phyloP scores from a whole-genome alignment of 2,329 filamentous ascomycete genomes.

The Calonectria leucothoes region DNA sequence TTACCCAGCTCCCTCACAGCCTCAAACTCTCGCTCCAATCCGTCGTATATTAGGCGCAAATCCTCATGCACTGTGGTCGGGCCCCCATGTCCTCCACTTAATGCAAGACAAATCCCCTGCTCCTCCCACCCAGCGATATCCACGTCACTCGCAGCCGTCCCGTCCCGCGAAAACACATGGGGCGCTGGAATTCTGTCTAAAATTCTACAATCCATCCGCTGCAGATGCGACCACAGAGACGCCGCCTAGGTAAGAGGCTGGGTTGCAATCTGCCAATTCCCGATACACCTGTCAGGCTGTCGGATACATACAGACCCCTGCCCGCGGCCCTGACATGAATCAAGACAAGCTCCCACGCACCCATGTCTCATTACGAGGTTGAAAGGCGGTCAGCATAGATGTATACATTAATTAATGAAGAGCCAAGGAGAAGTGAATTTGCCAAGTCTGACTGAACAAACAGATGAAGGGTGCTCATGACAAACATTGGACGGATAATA shows the following conservation, averaged over 20 bases:
- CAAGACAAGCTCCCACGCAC: neutral
- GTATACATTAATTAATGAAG: neutral
- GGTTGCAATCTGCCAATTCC: neutral
- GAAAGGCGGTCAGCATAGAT: neutral
- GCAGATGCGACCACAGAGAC: neutral
- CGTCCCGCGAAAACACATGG: constrained; percentile 6
- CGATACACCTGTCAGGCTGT: neutral
- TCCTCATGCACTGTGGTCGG: constrained; percentile 24
- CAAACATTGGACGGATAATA: neutral
- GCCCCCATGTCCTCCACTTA: constrained; percentile 25
- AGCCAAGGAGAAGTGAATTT: too few species aligned
- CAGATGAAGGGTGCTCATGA: too few species aligned
- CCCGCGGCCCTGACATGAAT: neutral
- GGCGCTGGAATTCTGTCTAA: neutral
- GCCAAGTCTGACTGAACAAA: neutral
- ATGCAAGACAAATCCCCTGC: constrained; percentile 24
- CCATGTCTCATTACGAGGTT: neutral
- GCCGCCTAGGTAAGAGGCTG: neutral
- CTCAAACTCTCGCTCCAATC: constrained; percentile 10
- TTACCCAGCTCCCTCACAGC: neutral
- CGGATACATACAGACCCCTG: neutral
- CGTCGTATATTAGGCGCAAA: constrained; percentile 17
- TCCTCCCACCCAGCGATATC: constrained; percentile 2
- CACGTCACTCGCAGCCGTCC: constrained; percentile 17
- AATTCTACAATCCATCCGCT: neutral